Conservation (phyloP, 75 land plant species). For the Ceratopteris richardii region DNA sequence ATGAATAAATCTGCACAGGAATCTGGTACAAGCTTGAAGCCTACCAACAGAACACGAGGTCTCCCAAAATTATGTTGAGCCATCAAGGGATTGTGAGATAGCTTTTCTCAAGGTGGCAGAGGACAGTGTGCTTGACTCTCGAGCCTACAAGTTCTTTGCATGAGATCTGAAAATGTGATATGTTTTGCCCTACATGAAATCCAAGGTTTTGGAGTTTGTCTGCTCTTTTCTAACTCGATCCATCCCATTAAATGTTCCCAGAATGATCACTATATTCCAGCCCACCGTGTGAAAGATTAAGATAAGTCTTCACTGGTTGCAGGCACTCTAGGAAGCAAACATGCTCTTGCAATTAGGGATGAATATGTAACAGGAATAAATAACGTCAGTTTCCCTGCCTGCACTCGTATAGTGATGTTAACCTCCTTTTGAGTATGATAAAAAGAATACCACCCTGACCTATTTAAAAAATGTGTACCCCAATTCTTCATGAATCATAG, state of each 20-base stretch:
- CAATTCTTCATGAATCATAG: no score
- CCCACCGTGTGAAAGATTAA: no score
- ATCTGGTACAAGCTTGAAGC: not conserved
- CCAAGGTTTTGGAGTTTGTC: not conserved
- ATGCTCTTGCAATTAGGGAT: no score
- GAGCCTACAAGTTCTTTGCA: not conserved
- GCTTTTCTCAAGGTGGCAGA: not conserved
- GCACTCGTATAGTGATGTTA: no score
- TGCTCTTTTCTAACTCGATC: not conserved
- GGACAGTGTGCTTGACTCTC: not conserved
- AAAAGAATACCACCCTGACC: no score
- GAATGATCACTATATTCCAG: no score
- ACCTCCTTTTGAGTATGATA: no score
- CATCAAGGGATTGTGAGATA: not conserved
- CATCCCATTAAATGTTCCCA: not conserved
- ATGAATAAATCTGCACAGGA: constrained; percentile 17
- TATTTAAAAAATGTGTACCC: no score
- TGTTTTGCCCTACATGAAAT: not conserved
- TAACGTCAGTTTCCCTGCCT: no score
- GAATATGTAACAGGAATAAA: no score
- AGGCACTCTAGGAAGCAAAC: no score
- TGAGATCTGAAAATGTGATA: not conserved
- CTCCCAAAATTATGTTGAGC: not conserved
- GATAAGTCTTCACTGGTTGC: no score
- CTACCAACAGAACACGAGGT: not conserved